Evolutionary conservation across 2,329 filamentous ascomycete species (phyloP).

Genomic region (Aureobasidium sp.): DNA sequence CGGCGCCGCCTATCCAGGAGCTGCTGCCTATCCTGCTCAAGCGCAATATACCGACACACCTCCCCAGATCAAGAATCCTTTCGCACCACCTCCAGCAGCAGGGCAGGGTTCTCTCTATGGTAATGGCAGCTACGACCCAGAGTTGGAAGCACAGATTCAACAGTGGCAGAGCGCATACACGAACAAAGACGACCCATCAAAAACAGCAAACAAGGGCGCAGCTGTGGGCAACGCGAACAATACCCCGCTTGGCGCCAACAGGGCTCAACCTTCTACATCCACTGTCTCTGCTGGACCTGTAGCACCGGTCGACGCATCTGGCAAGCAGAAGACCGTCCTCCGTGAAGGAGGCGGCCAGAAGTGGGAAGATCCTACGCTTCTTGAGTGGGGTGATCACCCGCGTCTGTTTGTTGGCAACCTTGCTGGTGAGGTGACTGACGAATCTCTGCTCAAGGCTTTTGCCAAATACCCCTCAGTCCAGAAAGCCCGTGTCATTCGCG

Average conservation of each 20-base stretch:
- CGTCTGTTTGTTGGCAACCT: constrained; percentile 95
- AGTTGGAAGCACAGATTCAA: constrained; percentile 84
- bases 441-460: constrained; percentile 91
- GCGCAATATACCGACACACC: constrained; percentile 30
- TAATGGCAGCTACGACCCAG: constrained; percentile 54
- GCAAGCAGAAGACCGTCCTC: constrained; percentile 78
- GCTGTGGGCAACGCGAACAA: constrained; percentile 32
- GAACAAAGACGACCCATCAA: constrained; percentile 50
- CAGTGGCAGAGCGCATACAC: constrained; percentile 91
- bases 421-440: constrained; percentile 94
- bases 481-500: constrained; percentile 87
- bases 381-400: constrained; percentile 97
- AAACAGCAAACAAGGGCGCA: constrained; percentile 22
- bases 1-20: constrained; percentile 21
- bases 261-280: constrained; percentile 14
- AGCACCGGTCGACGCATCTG: constrained; percentile 34
- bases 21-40: constrained; percentile 22
- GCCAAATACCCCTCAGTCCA: constrained; percentile 78
- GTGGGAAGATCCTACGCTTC: constrained; percentile 80
- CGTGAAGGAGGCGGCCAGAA: constrained; percentile 84
- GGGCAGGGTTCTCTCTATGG: constrained; percentile 20
- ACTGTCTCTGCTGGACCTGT: constrained; percentile 29
- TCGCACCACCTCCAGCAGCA: constrained; percentile 51
- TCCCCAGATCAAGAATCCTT: constrained; percentile 74
- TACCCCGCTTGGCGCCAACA: constrained; percentile 17